Evolutionary conservation across 805 yeast genomes (phyloP).

Genomic region (Zygoascus biomembranicola): DNA sequence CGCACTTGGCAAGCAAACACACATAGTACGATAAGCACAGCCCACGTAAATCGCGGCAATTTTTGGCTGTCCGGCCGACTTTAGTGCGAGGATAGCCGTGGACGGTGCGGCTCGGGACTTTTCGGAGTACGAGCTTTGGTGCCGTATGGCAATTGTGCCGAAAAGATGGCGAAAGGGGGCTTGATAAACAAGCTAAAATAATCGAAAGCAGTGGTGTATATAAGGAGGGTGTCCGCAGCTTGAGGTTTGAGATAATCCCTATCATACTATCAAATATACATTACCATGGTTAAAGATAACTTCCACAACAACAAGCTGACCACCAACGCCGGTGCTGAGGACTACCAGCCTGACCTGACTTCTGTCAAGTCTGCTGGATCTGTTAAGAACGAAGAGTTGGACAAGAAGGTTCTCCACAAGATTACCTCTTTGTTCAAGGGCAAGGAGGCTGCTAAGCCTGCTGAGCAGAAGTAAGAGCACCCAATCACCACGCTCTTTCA

Average conservation of each 20-base stretch:
- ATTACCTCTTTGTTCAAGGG: constrained; percentile 2
- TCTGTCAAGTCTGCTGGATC: constrained; percentile 2
- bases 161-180: too few species aligned
- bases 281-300: not conserved
- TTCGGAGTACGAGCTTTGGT: not conserved
- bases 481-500: too few species aligned
- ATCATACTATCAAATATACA: not conserved
- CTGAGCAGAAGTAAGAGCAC: not conserved
- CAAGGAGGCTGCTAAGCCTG: not conserved
- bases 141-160: not conserved
- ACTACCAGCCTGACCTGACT: constrained; percentile 2
- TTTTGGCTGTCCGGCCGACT: not conserved
- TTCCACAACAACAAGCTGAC: not conserved
- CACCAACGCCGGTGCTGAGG: not conserved
- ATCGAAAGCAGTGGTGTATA: too few species aligned
- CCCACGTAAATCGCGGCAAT: not conserved
- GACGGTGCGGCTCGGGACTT: not conserved
- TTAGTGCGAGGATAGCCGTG: not conserved
- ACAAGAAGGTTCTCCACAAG: constrained; percentile 2
- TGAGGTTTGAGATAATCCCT: too few species aligned
- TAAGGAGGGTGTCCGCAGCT: too few species aligned
- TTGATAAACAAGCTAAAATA: too few species aligned
- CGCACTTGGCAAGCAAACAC: not conserved
- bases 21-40: not conserved
- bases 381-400: not conserved